These are phyloP conservation scores for Pyrrhoderma lamaoense DNA, from an alignment of 1,284 basidiomycete genomes.

Conservation along the genomic window DNA sequence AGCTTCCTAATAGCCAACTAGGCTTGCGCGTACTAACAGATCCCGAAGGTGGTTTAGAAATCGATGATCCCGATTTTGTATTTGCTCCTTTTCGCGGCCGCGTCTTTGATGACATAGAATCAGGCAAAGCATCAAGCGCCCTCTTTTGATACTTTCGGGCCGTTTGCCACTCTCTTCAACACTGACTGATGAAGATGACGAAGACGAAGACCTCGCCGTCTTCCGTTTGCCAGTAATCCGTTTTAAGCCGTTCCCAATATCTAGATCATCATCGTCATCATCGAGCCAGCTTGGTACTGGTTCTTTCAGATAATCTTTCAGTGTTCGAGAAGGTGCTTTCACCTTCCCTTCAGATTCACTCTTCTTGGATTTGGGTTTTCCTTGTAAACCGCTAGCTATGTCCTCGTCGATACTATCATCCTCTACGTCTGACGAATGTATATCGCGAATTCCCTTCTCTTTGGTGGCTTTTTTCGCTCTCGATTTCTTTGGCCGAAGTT, in stretches of 20 bases:
- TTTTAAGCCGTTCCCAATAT: constrained; percentile 37
- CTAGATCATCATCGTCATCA: constrained; percentile 51
- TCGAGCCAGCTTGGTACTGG: constrained; percentile 27
- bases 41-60: neutral
- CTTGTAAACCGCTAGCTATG: constrained; percentile 42
- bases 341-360: constrained; percentile 1
- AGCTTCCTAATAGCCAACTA: constrained; percentile 7
- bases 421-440: constrained; percentile 35
- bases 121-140: too few relatives aligned
- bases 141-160: neutral
- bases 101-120: too few relatives aligned
- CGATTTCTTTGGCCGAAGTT: constrained; percentile 42
- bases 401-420: constrained; percentile 58
- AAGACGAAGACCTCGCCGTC: neutral
- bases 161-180: neutral
- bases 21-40: neutral
- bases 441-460: constrained; percentile 23
- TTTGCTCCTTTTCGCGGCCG: too few relatives aligned
- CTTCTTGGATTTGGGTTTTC: constrained; percentile 27
- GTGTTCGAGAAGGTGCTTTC: constrained; percentile 25
- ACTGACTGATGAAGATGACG: neutral
- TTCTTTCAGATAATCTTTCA: constrained; percentile 5
- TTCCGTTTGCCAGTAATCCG: neutral
- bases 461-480: constrained; percentile 32
- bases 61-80: neutral